Evolutionary conservation across 2,329 filamentous ascomycete species (phyloP), one percentile per base, ranked within the genome.

Genomic region (Diaporthe eres): DNA sequence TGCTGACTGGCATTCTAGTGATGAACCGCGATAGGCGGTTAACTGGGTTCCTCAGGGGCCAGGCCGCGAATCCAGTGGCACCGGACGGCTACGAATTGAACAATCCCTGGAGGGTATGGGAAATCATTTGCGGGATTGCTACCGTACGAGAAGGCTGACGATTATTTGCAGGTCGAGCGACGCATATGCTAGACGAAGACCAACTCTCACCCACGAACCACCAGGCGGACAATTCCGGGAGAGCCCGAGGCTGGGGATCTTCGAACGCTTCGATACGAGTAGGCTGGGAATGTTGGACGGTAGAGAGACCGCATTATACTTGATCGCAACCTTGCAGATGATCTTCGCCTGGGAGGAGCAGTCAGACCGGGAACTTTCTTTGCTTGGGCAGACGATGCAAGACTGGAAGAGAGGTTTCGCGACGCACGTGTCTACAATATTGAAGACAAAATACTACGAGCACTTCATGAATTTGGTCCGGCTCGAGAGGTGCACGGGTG

Each of bases 21-120:
- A 92, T 92, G 90, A 88, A 91, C 74, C 90, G 91, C 80, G 91
- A 93, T 80, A 86, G 88, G 77, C 87, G 91, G 81, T 86, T 93
- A 77, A 92, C 91, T 10, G 91, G 91, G 61, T 86, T 83, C 63
- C 79, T 91, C 77, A 86, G 91, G 82, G 91, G 91, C 51, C 91
- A 93, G 81, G 87, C 85, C 74, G 90, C 91, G 81, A 85, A 85
- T 37, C 83, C 90, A 57, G 82, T 85, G 78, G 91, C 91, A 31
- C 90, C 91, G 25, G 81, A 85, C 25, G 91, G 91, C 51, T 93
- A 90, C 82, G 91, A 92, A 80, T 80, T 92, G 77, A 92, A 88
- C 85, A 92, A 92, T 80, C 88, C 88, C 44, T 92, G 91, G 91
- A 91, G 87, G 85, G 91, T 92, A 87, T 63, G 88, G 82, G 75